These are phyloP conservation scores for Saccharomycodes ludwigii DNA, from an alignment of 805 yeast species.

Conservation along the genomic window DNA sequence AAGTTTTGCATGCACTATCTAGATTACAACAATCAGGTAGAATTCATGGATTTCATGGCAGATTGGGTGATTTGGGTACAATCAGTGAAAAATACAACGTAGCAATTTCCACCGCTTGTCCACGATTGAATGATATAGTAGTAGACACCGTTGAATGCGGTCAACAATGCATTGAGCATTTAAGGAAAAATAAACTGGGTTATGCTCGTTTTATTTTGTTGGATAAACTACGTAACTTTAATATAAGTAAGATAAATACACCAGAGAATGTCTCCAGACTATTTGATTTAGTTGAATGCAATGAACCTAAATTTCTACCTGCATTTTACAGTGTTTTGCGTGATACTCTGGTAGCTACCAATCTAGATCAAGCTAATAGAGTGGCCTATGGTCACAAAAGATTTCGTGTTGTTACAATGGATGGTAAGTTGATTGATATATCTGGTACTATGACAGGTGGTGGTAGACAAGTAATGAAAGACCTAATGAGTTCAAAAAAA, in stretches of 20 bases:
- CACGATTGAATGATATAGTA: conserved; percentile 83
- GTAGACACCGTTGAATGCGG: conserved; percentile 71
- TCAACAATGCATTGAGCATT: conserved; percentile 66
- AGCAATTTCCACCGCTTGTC: conserved; percentile 91
- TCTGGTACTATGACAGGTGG: conserved; percentile 98
- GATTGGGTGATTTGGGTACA: conserved; percentile 85
- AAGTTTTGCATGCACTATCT: conserved; percentile 56
- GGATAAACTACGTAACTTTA: conserved; percentile 55
- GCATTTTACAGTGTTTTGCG: conserved; percentile 83
- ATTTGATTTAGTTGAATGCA: conserved; percentile 68
- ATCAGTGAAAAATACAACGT: conserved; percentile 84
- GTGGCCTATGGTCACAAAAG: conserved; percentile 79
- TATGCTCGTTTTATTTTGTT: conserved; percentile 79
- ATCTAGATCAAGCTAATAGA: conserved; percentile 66
- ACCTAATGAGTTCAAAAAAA: conserved; percentile 54
- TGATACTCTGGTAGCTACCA: conserved; percentile 78
- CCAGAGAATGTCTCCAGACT: conserved; percentile 72
- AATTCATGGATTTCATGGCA: conserved; percentile 74
- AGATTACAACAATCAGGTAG: conserved; percentile 71
- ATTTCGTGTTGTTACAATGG: conserved; percentile 82
- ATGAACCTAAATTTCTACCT: conserved; percentile 56
- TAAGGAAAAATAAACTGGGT: conserved; percentile 75
- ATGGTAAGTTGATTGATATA: conserved; percentile 82
- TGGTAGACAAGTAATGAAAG: conserved; percentile 57
- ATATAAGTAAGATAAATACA: conserved; percentile 45